Evolutionary conservation across 371 early-diverging fungal genomes (phyloP), one percentile per base, ranked within the genome.

Genomic region (Mortierella sp.): DNA sequence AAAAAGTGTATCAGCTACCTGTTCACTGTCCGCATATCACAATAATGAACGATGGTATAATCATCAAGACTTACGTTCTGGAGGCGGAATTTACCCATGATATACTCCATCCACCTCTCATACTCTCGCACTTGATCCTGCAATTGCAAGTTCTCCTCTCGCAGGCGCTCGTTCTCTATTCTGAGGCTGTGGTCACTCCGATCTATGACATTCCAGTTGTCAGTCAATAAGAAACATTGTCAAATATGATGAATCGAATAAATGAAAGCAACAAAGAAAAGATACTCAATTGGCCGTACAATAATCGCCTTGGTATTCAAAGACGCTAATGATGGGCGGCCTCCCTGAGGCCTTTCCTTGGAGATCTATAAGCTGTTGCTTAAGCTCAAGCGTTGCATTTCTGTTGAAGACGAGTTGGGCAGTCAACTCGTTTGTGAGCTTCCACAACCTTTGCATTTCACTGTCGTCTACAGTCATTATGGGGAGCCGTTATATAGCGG

Each of bases 51-150:
- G 21, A 28, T 43, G 43, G 10, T 15, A 43, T 52, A 52, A n/a
- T 8, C 22, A 8, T 52, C 52, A 52, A 40, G 4, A 22, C 74
- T 40, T 72, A 80, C 81, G 47, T 75, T 80, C 43, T 80, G 81
- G 5, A 80, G 81, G 6, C 81, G 71, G 19, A 80, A 80, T 45
- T 80, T 80, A 24, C 72, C 41, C 81, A 80, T 80, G 66, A 80
- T 80, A 21, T 68, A 80, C 21, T 72, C 81, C 67, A 80, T 74
- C 72, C 81, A 80, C 3, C 76, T 71, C 32, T 80, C 81, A 21
- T 80, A 80, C 24, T 80, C 81, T 10, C 67, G 72, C 10, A 80
- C 45, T 21, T 80, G 81, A 19, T 80, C 81, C 55, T 80, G 81
- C 9, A 80, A 24, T 48, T 80, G 81, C 19, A 38, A 47, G 59